Conservation (phyloP, 257 asterid genomes). For the Schizonepeta tenuifolia region DNA sequence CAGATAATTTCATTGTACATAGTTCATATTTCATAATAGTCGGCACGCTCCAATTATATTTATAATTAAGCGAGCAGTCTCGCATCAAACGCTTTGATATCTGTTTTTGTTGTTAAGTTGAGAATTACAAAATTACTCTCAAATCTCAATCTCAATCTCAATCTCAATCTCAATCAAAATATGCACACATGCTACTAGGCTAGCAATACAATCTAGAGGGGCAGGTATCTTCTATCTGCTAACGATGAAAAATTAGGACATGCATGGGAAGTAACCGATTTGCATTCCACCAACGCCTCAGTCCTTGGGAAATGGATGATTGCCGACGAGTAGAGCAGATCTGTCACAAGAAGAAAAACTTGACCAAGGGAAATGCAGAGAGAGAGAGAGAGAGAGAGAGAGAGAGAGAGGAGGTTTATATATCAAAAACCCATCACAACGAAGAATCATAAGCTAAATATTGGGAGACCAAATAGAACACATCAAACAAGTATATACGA, state of each 20-base stretch:
- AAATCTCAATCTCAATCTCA: too few species aligned
- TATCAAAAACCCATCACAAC: background rate
- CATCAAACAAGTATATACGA: background rate
- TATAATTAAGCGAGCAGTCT: too few species aligned
- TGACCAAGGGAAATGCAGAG: background rate
- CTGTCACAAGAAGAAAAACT: background rate
- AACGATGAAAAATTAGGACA: background rate
- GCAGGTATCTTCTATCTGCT: background rate
- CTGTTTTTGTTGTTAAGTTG: too few species aligned
- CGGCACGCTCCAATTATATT: too few species aligned
- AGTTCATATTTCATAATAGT: too few species aligned
- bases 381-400: too few species aligned
- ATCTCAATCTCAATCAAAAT: background rate
- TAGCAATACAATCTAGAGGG: background rate
- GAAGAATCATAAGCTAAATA: background rate
- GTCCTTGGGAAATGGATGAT: background rate
- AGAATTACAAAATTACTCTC: too few species aligned
- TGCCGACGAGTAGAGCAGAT: background rate
- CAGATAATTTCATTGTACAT: too few species aligned
- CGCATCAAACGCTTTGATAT: too few species aligned
- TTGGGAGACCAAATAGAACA: background rate
- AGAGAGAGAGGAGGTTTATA: background rate
- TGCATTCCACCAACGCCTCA: background rate
- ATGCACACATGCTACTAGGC: background rate
- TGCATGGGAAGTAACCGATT: background rate